phyloP scores from a whole-genome alignment of 2,329 filamentous ascomycete genomes.

The Kalmusia sp. region DNA sequence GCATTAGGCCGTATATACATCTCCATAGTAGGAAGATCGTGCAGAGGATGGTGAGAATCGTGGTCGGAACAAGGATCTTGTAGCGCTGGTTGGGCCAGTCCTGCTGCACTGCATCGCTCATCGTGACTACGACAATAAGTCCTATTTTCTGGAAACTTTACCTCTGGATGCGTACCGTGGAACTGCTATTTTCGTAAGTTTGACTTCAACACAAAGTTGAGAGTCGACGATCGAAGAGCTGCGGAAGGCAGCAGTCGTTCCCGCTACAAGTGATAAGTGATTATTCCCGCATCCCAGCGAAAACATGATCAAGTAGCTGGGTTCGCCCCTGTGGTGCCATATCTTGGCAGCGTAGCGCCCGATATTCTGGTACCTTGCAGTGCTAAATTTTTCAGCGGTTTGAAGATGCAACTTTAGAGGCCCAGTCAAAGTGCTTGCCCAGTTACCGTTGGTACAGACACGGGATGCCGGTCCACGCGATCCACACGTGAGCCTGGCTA shows the following conservation, averaged over 20 bases:
- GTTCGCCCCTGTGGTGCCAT: background rate
- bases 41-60: slow-evolving; percentile 26
- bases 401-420: background rate
- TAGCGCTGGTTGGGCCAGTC: slow-evolving; percentile 32
- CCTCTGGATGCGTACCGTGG: too few species aligned
- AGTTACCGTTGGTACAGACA: background rate
- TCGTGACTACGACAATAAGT: background rate
- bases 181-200: background rate
- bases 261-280: background rate
- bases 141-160: too few species aligned
- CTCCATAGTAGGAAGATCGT: slow-evolving; percentile 33
- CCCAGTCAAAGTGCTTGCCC: background rate
- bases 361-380: background rate
- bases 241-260: background rate
- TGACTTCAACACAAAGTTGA: background rate
- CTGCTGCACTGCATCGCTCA: slow-evolving; percentile 14
- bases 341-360: background rate
- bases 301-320: background rate
- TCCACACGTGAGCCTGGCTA: background rate
- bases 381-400: background rate
- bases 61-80: slow-evolving; percentile 27
- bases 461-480: background rate
- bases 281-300: background rate
- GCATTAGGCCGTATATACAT: slow-evolving; percentile 26
- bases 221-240: background rate